Evolutionary conservation across 805 yeast genomes (phyloP), one percentile per base, ranked within the genome.

Genomic region (Sungouiozyma intestinalis): DNA sequence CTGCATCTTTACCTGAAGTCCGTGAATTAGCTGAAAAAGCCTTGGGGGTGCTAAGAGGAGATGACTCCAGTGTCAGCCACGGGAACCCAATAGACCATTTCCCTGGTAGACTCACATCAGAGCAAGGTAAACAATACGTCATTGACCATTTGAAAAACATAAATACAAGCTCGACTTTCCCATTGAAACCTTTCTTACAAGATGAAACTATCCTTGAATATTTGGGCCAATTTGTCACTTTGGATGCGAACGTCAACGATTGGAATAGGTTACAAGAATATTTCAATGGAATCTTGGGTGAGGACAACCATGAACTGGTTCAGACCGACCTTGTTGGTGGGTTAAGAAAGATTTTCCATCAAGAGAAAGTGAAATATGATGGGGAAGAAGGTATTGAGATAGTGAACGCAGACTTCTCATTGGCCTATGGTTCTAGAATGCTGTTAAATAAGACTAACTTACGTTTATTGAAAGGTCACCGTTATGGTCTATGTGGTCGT

Each of bases 361-460:
- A 61, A 47, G 63, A 60, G 48, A 57, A 60, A 47, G 56, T 53
- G n/a, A 74, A 77, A 17, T 72, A 68, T 34, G 75, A 70, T 40
- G 81, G 74, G 35, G 76, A 76, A 45, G 96, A 86, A 36, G 97
- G 94, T 45, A 67, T 87, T 48, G 94, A 83, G 59, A 82, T 92
- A 57, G 97, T 88, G 49, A 87, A 92, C 63, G 81, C 97, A 31
- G 92, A 85, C 58, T 90, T 90, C 65, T 92, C 97, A 0, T 71
- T 90, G 51, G 98, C 98, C 33, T 92, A 92, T 61, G 98, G 98
- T 66, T 85, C 96, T 20, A 79, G 97, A 67, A 90, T 90, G 97
- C 74, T 92, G 53, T 71, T 90, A 54, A 90, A 88, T 73, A 92
- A 92, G 69, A 87, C 98, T 38, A 84, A 74, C 47, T 69, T 90